Percentiles rank a stretch among this genome's conserved stretches.
These are phyloP conservation scores for Trichoderma asperellum DNA, from an alignment of 2,329 filamentous ascomycete species.

Conservation along the genomic window DNA sequence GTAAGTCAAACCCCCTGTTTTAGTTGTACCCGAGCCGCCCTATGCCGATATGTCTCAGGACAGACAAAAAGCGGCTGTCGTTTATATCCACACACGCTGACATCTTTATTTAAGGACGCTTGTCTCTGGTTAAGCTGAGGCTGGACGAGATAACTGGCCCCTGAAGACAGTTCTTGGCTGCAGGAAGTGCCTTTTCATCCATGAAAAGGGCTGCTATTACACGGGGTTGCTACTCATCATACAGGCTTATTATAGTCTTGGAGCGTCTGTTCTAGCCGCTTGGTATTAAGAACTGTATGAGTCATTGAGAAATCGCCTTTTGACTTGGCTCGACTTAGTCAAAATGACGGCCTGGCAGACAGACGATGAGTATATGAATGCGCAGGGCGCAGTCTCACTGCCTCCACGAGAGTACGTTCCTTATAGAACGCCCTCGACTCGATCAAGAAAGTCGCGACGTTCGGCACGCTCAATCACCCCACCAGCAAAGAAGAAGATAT, in stretches of 20 bases:
- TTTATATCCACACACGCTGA: constrained; percentile 6
- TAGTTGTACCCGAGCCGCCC: neutral
- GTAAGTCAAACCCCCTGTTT: constrained; percentile 22
- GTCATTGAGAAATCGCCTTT: neutral
- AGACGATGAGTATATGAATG: constrained; percentile 63
- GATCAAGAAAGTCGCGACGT: constrained; percentile 63
- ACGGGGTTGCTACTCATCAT: neutral
- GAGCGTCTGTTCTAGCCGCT: constrained; percentile 9
- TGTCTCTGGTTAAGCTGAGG: neutral
- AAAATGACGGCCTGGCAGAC: constrained; percentile 59
- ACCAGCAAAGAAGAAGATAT: constrained; percentile 56
- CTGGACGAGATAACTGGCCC: neutral
- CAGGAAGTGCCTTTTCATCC: neutral
- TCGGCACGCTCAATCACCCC: constrained; percentile 71
- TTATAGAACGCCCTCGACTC: constrained; percentile 71
- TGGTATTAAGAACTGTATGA: neutral
- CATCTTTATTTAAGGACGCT: neutral
- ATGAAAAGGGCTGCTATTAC: constrained; percentile 6
- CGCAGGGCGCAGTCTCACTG: constrained; percentile 59
- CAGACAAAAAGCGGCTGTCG: neutral
- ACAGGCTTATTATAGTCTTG: constrained; percentile 27
- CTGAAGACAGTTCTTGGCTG: neutral
- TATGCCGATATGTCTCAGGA: neutral
- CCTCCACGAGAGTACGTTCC: constrained; percentile 74
- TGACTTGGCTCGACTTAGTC: constrained; percentile 12